phyloP scores from a whole-genome alignment of 805 yeast genomes.

The Saccharomyces paradoxus region DNA sequence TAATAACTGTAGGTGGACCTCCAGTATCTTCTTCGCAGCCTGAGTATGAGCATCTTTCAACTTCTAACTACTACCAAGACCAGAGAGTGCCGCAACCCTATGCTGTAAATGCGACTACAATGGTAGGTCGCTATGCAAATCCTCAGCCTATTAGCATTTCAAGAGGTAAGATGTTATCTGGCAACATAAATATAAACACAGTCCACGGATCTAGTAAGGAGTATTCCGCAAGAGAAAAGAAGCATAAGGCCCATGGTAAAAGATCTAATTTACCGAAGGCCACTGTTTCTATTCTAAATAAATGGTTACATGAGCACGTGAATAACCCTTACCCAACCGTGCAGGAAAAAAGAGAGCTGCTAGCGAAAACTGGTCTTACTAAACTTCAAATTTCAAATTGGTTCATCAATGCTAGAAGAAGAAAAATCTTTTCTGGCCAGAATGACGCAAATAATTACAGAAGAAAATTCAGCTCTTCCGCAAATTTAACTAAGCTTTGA shows the following conservation, averaged over 20 bases:
- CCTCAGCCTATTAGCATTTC: background rate
- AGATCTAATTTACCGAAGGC: slow-evolving; percentile 74
- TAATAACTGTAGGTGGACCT: background rate
- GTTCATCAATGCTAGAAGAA: slow-evolving; percentile 81
- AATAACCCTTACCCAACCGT: slow-evolving; percentile 81
- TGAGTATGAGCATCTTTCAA: background rate
- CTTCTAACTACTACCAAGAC: background rate
- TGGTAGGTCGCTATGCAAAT: background rate
- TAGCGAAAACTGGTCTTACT: slow-evolving; percentile 66
- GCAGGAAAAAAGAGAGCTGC: slow-evolving; percentile 61
- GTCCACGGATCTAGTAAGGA: background rate
- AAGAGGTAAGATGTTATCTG: background rate
- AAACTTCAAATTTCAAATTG: slow-evolving; percentile 77
- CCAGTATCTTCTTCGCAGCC: background rate
- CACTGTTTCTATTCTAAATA: slow-evolving; percentile 61
- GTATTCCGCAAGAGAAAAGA: background rate
- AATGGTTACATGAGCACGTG: slow-evolving; percentile 67
- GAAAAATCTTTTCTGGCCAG: slow-evolving; percentile 44
- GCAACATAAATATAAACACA: background rate
- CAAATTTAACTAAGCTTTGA: background rate
- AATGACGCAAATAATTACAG: slow-evolving; percentile 10
- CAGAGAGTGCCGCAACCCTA: background rate
- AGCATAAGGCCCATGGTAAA: slow-evolving; percentile 22
- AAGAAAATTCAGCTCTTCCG: background rate
- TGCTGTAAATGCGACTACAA: background rate